Evolutionary conservation across 208 protist species (phyloP).

Genomic region (Phytomonas serpens): DNA sequence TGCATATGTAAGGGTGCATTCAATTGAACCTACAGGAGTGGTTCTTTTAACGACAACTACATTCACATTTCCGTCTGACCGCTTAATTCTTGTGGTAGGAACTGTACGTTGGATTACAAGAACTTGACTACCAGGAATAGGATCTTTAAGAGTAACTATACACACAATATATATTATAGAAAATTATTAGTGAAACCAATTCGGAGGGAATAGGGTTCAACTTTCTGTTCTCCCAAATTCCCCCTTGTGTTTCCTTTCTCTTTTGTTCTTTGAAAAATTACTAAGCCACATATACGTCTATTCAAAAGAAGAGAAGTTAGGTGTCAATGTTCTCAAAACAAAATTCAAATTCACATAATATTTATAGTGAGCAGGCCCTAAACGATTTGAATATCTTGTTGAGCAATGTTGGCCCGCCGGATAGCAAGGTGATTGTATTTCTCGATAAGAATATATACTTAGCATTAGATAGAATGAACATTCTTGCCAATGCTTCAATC

Average conservation of each 20-base stretch:
- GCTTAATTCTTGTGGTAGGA: slow-evolving; percentile 57
- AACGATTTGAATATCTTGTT: not conserved
- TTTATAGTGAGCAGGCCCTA: not conserved
- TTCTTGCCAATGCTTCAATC: slow-evolving; percentile 15
- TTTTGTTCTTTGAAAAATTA: not conserved
- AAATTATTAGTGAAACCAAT: not conserved
- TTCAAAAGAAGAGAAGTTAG: not conserved
- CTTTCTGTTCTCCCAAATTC: not conserved
- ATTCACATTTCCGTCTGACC: slow-evolving; percentile 62
- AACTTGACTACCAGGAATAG: slow-evolving; percentile 4
- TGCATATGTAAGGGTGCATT: slow-evolving; percentile 52
- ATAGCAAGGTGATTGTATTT: slow-evolving; percentile 27
- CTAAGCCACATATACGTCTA: not conserved
- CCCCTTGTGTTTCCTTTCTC: not conserved
- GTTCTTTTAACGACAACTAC: slow-evolving; percentile 74
- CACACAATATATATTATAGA: not conserved
- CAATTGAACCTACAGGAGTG: slow-evolving; percentile 55
- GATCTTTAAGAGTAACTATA: not conserved
- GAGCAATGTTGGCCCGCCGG: not conserved
- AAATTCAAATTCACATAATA: not conserved
- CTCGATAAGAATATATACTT: slow-evolving; percentile 28
- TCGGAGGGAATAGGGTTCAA: slow-evolving; percentile 1
- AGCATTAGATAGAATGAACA: slow-evolving; percentile 17
- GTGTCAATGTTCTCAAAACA: not conserved
- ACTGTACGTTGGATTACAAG: slow-evolving; percentile 72